Percentiles rank a stretch among this genome's conserved stretches.
These are phyloP conservation scores for Claviceps citrina DNA, from an alignment of 2,329 filamentous ascomycete species.

Conservation along the genomic window DNA sequence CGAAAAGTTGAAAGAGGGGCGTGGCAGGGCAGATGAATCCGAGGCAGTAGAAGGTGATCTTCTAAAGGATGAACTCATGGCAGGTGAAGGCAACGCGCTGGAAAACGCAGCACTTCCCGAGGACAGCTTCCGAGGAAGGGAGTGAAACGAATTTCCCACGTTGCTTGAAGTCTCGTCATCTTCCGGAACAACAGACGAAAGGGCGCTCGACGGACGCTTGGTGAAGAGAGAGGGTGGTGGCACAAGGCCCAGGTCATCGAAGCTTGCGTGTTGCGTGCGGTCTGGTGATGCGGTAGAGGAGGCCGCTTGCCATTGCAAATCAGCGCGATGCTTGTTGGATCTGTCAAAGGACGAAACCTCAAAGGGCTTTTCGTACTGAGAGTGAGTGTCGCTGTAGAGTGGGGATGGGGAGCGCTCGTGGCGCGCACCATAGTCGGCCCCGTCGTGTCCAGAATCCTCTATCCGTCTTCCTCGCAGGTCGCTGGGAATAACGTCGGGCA, in stretches of 20 bases:
- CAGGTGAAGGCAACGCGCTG: conserved; percentile 37
- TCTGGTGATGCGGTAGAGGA: conserved; percentile 28
- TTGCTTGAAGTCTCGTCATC: conserved; percentile 52
- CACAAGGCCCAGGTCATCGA: conserved; percentile 35
- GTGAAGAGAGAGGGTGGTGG: conserved; percentile 35
- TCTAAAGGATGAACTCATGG: conserved; percentile 40
- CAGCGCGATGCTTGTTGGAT: conserved; percentile 19
- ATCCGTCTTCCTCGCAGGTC: conserved; percentile 25
- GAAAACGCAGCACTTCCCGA: conserved; percentile 43
- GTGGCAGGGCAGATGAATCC: conserved; percentile 56
- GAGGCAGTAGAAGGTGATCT: conserved; percentile 77
- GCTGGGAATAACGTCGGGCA: conserved; percentile 26
- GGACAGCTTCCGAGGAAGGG: conserved; percentile 65
- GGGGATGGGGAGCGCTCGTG: conserved; percentile 43
- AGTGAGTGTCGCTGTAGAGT: conserved; percentile 26
- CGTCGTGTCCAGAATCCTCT: conserved; percentile 24
- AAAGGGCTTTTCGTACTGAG: conserved; percentile 14
- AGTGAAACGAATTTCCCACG: conserved; percentile 38
- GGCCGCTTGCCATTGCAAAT: conserved; percentile 19
- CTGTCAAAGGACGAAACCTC: conserved; percentile 18
- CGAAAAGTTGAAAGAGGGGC: conserved; percentile 85
- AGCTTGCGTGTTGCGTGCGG: conserved; percentile 28
- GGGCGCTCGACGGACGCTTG: conserved; percentile 42
- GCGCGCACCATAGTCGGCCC: conserved; percentile 31
- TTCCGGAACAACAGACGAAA: conserved; percentile 49